Percentiles rank a stretch among this genome's conserved stretches.
Conservation (phyloP, 129 eudicot species). For the Sambucus nigra region DNA sequence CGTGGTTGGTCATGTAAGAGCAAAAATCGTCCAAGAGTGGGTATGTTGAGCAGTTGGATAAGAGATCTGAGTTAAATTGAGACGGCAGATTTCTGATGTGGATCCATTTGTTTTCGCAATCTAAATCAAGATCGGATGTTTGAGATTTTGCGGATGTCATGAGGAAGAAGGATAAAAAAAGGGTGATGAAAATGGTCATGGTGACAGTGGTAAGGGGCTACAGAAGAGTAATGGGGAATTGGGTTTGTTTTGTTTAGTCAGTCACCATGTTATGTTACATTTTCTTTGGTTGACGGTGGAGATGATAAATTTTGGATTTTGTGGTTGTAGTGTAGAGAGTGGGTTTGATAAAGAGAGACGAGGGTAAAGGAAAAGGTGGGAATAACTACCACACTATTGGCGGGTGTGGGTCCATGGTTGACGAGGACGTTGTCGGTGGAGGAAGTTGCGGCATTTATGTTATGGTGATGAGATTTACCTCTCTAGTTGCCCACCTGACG, state of each 20-base stretch:
- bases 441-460: too few species aligned
- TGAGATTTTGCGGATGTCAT: conserved; percentile 16
- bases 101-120: conserved; percentile 71
- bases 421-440: too few species aligned
- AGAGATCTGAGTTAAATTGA: conserved; percentile 54
- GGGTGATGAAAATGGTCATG: conserved; percentile 1
- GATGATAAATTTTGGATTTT: background rate
- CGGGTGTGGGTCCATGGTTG: too few species aligned
- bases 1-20: conserved; percentile 61
- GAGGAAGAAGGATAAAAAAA: conserved; percentile 16
- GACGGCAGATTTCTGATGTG: conserved; percentile 77
- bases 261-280: background rate
- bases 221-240: background rate
- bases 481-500: too few species aligned
- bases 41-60: conserved; percentile 60
- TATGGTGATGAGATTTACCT: too few species aligned
- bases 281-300: background rate
- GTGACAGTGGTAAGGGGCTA: background rate
- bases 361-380: too few species aligned
- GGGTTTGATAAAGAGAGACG: too few species aligned
- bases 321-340: background rate
- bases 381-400: too few species aligned
- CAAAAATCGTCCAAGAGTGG: conserved; percentile 48
- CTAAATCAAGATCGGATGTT: conserved; percentile 40
- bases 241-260: background rate